A percentile compares a stretch with the other conserved stretches of the same genome.
phyloP scores from a whole-genome alignment of 2,329 filamentous ascomycete species.

The Dichotomopilus funicola region DNA sequence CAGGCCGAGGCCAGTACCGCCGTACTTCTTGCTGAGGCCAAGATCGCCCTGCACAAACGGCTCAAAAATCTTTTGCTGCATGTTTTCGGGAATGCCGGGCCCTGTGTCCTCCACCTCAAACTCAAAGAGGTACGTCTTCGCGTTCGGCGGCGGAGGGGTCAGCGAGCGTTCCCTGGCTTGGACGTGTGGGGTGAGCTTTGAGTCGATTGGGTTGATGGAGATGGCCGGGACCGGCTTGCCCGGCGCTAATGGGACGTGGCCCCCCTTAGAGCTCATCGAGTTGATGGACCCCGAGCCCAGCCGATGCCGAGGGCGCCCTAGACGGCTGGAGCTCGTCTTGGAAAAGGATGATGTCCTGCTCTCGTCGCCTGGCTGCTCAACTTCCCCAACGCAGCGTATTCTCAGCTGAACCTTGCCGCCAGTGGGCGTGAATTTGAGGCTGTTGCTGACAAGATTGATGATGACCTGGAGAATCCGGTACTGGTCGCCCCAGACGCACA shows the following conservation, averaged over 20 bases:
- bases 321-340: conserved; percentile 37
- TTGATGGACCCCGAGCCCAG: conserved; percentile 44
- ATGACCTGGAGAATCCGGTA: conserved; percentile 88
- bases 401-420: conserved; percentile 69
- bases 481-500: conserved; percentile 88
- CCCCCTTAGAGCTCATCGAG: conserved; percentile 43
- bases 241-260: conserved; percentile 23
- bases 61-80: conserved; percentile 82
- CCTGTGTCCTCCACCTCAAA: conserved; percentile 87
- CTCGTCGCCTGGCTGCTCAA: conserved; percentile 36
- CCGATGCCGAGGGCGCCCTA: conserved; percentile 38
- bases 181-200: conserved; percentile 43
- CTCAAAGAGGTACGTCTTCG: conserved; percentile 68
- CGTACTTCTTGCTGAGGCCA: conserved; percentile 81
- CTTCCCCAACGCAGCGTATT: conserved; percentile 66
- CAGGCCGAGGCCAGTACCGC: conserved; percentile 79
- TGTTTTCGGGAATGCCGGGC: conserved; percentile 70
- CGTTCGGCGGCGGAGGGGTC: conserved; percentile 53
- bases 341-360: conserved; percentile 50
- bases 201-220: conserved; percentile 56
- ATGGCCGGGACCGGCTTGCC: conserved; percentile 45
- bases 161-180: conserved; percentile 49
- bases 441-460: conserved; percentile 88
- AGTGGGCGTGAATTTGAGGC: conserved; percentile 79
- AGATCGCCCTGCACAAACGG: conserved; percentile 92